These are phyloP conservation scores for Solanum commersonii DNA, from an alignment of 257 asterid species.

Conservation along the genomic window DNA sequence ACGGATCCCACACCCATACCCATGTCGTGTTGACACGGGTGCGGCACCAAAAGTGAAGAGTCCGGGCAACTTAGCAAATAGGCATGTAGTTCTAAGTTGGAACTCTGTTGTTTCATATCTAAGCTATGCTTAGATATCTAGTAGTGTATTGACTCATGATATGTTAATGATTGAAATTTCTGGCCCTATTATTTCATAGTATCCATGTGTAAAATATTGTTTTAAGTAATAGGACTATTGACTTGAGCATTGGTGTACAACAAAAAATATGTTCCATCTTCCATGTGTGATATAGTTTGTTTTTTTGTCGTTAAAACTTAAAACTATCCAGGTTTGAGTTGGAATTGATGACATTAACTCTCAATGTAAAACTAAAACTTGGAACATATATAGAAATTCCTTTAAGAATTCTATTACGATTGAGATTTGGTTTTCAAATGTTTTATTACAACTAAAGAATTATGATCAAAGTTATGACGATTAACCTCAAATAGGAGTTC, in stretches of 20 bases:
- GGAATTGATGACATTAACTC: not conserved
- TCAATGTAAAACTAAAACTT: not conserved
- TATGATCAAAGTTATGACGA: not conserved
- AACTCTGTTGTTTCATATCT: not conserved
- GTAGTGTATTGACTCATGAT: not conserved
- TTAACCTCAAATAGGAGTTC: not conserved
- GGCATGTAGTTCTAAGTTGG: not conserved
- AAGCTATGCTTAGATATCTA: not conserved
- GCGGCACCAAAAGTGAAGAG: no score
- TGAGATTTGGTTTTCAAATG: not conserved
- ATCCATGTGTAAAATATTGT: not conserved
- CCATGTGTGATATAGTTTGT: not conserved
- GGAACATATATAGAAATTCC: not conserved
- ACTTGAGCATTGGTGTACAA: not conserved
- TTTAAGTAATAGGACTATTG: not conserved
- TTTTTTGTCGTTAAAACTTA: not conserved
- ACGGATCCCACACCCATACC: no score
- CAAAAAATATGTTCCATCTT: not conserved
- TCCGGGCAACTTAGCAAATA: not conserved
- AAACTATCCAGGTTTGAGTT: not conserved
- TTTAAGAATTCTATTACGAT: not conserved
- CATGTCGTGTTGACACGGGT: no score
- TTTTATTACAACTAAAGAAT: not conserved
- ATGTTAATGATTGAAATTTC: not conserved
- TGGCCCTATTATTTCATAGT: not conserved